Percentiles rank a stretch among this genome's conserved stretches.
Conservation (phyloP, 2,329 filamentous ascomycete genomes). For the Botryosphaeria dothidea region DNA sequence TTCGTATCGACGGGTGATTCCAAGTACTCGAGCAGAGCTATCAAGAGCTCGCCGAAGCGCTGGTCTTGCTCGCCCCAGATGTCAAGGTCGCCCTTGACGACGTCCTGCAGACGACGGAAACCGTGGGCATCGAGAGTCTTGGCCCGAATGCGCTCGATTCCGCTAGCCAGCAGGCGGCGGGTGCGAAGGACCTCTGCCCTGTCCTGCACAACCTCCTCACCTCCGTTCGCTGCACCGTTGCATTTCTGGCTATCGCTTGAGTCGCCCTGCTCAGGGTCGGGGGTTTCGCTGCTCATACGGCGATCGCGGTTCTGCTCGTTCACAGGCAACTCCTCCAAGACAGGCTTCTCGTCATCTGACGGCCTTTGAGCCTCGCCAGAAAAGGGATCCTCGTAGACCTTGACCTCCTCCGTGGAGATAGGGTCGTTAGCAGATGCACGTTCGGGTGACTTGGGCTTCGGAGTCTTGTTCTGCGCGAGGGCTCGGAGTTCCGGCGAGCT, state of each 20-base stretch:
- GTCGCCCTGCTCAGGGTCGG: constrained; percentile 31
- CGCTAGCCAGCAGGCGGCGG: constrained; percentile 68
- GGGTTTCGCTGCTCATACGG: constrained; percentile 32
- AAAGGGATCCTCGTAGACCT: constrained; percentile 57
- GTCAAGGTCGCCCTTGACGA: constrained; percentile 67
- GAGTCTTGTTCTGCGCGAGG: constrained; percentile 30
- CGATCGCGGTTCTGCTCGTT: constrained; percentile 47
- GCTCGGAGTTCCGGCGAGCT: not conserved
- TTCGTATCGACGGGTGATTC: constrained; percentile 56
- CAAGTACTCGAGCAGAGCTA: constrained; percentile 71
- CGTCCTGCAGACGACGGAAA: constrained; percentile 74
- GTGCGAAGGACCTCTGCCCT: constrained; percentile 46
- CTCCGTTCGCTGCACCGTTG: constrained; percentile 21
- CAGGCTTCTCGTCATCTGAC: constrained; percentile 36
- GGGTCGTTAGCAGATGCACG: not conserved
- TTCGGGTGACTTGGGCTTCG: constrained; percentile 23
- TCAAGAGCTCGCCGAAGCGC: constrained; percentile 67
- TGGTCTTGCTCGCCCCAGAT: constrained; percentile 67
- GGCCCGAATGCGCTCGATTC: constrained; percentile 70
- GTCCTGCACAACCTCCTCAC: constrained; percentile 35
- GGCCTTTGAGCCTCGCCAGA: constrained; percentile 35
- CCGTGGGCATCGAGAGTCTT: constrained; percentile 77
- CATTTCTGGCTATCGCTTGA: constrained; percentile 16
- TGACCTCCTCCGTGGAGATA: constrained; percentile 41
- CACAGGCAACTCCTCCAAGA: constrained; percentile 53